These are phyloP conservation scores for Lophiostoma macrostomum DNA, from an alignment of 495 filamentous ascomycete genomes.

Conservation along the genomic window DNA sequence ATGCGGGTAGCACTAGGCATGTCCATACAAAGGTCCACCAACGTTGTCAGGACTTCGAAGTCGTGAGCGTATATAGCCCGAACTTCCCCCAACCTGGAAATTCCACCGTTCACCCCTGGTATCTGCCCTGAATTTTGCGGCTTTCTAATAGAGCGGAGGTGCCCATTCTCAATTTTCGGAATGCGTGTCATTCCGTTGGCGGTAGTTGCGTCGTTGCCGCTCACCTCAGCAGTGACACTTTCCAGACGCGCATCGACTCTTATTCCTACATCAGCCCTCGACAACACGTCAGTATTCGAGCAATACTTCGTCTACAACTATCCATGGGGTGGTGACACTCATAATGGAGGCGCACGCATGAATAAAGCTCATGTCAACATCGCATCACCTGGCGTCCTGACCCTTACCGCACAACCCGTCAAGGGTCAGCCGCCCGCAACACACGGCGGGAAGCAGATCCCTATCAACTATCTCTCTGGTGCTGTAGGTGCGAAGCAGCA, in stretches of 20 bases:
- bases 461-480: conserved; percentile 55
- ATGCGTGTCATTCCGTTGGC: too few relatives aligned
- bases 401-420: conserved; percentile 47
- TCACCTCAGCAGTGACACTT: conserved; percentile 1
- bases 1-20: too few relatives aligned
- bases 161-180: too few relatives aligned
- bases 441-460: conserved; percentile 47
- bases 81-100: too few relatives aligned
- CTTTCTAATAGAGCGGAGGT: too few relatives aligned
- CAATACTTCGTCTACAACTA: conserved; percentile 53
- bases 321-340: conserved; percentile 45
- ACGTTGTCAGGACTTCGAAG: too few relatives aligned
- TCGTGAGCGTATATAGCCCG: too few relatives aligned
- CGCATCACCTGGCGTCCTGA: conserved; percentile 40
- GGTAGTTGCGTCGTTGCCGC: too few relatives aligned
- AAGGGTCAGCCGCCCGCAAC: conserved; percentile 42
- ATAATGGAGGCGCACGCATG: conserved; percentile 61
- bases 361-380: conserved; percentile 37
- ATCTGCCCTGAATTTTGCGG: too few relatives aligned
- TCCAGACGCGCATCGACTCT: conserved; percentile 36
- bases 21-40: too few relatives aligned
- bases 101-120: too few relatives aligned
- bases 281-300: conserved; percentile 50
- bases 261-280: conserved; percentile 54
- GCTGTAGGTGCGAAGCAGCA: conserved; percentile 48